Conservation (phyloP, 2,329 filamentous ascomycete species). For the Aspergillus quadricinctus region DNA sequence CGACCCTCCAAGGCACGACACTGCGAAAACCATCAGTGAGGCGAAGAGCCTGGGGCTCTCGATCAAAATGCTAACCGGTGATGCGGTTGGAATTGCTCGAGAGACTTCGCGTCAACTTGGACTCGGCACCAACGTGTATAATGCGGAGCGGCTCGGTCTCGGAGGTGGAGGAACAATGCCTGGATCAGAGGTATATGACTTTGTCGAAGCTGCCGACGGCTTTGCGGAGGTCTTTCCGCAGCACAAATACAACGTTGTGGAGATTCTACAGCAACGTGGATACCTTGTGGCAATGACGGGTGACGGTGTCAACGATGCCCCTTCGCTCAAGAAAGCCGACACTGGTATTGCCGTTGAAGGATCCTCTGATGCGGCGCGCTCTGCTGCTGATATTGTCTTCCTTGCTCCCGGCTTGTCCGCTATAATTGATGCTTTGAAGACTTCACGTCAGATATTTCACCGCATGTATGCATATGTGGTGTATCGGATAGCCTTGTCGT, state of each 20-base stretch:
- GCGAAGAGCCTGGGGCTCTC: slow-evolving; percentile 82
- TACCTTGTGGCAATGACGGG: slow-evolving; percentile 95
- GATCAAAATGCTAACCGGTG: slow-evolving; percentile 95
- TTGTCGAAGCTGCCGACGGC: slow-evolving; percentile 90
- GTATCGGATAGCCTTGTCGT: slow-evolving; percentile 87
- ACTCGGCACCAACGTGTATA: slow-evolving; percentile 90
- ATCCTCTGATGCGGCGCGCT: slow-evolving; percentile 84
- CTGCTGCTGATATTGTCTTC: slow-evolving; percentile 91
- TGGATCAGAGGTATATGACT: slow-evolving; percentile 89
- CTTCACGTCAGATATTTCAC: slow-evolving; percentile 91
- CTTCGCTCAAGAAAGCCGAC: slow-evolving; percentile 91
- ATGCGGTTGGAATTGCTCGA: slow-evolving; percentile 87
- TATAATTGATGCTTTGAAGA: slow-evolving; percentile 90
- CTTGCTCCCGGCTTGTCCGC: slow-evolving; percentile 85
- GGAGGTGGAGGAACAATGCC: slow-evolving; percentile 89
- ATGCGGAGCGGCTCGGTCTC: slow-evolving; percentile 85
- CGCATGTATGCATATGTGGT: slow-evolving; percentile 96
- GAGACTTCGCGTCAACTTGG: slow-evolving; percentile 88
- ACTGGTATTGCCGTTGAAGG: slow-evolving; percentile 94
- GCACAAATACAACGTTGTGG: slow-evolving; percentile 92
- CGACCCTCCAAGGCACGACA: slow-evolving; percentile 86
- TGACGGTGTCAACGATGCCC: slow-evolving; percentile 92
- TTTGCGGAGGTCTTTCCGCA: slow-evolving; percentile 93
- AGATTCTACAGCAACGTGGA: slow-evolving; percentile 88
- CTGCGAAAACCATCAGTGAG: slow-evolving; percentile 83